Evolutionary conservation across 1,284 basidiomycete genomes (phyloP).

Genomic region (Ceratorhiza oryzae-sativae): DNA sequence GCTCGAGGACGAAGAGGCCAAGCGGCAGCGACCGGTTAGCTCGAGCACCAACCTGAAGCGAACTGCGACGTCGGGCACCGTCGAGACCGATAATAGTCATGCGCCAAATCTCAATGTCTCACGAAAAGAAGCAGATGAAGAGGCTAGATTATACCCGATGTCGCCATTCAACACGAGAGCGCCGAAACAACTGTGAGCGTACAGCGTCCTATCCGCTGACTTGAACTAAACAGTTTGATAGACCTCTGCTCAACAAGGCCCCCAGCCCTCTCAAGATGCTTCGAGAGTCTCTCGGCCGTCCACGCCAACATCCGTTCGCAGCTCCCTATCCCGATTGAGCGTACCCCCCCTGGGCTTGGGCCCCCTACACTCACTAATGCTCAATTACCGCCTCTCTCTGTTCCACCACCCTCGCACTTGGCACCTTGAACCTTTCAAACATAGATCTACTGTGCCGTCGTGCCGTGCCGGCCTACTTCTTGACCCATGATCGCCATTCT

Average conservation of each 20-base stretch:
- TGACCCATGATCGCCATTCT: background rate
- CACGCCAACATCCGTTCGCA: conserved; percentile 7
- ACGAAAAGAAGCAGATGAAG: background rate
- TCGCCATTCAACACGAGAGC: background rate
- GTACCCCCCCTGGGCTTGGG: conserved; percentile 29
- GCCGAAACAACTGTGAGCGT: conserved; percentile 10
- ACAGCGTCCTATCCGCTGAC: background rate
- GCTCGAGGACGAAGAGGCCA: background rate
- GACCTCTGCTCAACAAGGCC: background rate
- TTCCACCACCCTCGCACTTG: conserved; percentile 2
- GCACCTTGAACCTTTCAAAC: background rate
- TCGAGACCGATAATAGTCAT: background rate
- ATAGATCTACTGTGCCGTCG: background rate
- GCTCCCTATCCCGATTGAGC: conserved; percentile 17
- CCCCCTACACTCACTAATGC: background rate
- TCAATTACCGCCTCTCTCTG: background rate
- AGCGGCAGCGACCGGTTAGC: background rate
- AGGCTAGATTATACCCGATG: conserved; percentile 6
- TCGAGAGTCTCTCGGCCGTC: conserved; percentile 3
- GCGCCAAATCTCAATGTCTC: conserved; percentile 6
- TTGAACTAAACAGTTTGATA: background rate
- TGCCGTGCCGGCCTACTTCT: background rate
- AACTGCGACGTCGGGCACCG: conserved; percentile 11
- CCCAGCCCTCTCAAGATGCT: background rate
- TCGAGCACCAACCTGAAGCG: conserved; percentile 21